Base-by-base conservation (phyloP, 305 asterid genomes). In the Nicotiana rustica region DNA sequence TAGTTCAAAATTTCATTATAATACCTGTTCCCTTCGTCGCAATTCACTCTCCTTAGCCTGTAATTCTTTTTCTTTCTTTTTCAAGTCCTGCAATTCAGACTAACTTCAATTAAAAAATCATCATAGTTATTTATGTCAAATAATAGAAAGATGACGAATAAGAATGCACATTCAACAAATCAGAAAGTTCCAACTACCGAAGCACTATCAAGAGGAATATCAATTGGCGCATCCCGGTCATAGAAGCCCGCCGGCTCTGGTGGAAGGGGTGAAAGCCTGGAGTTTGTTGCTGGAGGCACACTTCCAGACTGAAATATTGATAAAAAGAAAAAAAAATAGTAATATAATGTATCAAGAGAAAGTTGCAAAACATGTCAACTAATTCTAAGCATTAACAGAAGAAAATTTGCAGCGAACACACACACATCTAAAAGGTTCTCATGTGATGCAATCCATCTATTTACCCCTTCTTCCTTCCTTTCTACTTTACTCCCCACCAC, bases 191-290 rank as follows among this genome's bases (percentile, higher is more conserved):
- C 73, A 83, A 83, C 18, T 87, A 95, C 98, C 90, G 92, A 73
- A 84, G 92, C 82, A 79, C 85, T 89, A 80, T 93, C 96, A 36
- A 93, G 96, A 76, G 98, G 96, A 84, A 95, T 91, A 86, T 95
- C 94, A 14, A 93, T 81, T 66, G 98, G 83, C 35, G 96, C 97
- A 79, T 93, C 88, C 76, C 94, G 94, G 78, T 92, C 92, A 93
- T 93, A 93, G 88, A 92, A 95, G 84, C 89, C 98, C 49, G 95
- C 98, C 84, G 97, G 98, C 84, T 95, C 98, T 25, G 94, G 97
- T 41, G 97, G 97, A 84, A 93, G 97, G 75, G 98, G 98, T 67
- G 97, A 88, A 85, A 93, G 97, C 87, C 96, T 91, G 29, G 98
- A 90, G 85, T 91, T 91, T 84, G 97, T 62, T 56, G 85, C 92